Conservation (phyloP, 2,329 filamentous ascomycete species). For the Talaromyces funiculosus region DNA sequence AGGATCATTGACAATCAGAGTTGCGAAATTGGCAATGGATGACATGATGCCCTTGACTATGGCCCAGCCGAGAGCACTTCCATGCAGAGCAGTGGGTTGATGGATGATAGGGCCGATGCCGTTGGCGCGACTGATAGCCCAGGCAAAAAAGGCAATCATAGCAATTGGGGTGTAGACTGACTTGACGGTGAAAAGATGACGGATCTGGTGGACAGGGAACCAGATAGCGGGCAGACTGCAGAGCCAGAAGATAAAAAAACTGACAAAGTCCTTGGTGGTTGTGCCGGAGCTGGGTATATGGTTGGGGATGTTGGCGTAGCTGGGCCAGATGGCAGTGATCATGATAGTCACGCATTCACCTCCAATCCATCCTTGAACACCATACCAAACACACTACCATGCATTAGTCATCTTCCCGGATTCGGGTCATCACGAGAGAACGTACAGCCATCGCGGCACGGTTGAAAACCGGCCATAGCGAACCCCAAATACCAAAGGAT, state of each 20-base stretch:
- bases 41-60: constrained; percentile 83
- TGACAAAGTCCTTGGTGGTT: constrained; percentile 67
- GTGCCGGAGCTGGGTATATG: constrained; percentile 65
- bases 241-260: constrained; percentile 85
- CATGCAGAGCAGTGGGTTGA: constrained; percentile 58
- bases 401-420: neutral
- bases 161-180: constrained; percentile 75
- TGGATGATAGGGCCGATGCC: constrained; percentile 78
- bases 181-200: constrained; percentile 88
- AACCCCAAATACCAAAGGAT: constrained; percentile 85
- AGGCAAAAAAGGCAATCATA: constrained; percentile 81
- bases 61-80: constrained; percentile 70
- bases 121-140: constrained; percentile 74
- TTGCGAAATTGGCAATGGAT: constrained; percentile 84
- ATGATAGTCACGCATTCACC: constrained; percentile 77
- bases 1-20: constrained; percentile 72
- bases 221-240: constrained; percentile 75
- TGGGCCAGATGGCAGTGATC: constrained; percentile 76
- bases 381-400: constrained; percentile 16
- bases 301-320: constrained; percentile 58
- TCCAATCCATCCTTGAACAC: constrained; percentile 69
- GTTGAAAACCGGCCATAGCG: constrained; percentile 83
- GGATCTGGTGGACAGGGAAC: constrained; percentile 83
- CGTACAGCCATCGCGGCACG: constrained; percentile 74
- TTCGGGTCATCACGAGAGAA: constrained; percentile 56